phyloP scores from a whole-genome alignment of 2,329 filamentous ascomycete species.

The Fusarium oligoseptatum region DNA sequence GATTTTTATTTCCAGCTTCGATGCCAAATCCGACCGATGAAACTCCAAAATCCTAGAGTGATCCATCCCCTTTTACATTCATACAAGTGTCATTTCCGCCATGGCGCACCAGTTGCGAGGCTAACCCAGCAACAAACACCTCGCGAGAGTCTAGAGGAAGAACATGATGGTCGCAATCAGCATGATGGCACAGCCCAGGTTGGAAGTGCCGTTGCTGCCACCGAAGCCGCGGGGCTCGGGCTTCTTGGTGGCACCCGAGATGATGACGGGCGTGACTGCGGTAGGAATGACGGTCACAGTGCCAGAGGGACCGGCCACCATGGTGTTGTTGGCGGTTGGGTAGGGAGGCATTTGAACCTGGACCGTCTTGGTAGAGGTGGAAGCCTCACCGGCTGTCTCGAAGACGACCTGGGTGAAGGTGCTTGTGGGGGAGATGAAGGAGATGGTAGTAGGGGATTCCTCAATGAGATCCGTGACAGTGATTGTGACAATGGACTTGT shows the following conservation, averaged over 20 bases:
- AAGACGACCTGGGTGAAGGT: conserved; percentile 52
- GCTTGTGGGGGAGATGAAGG: conserved; percentile 36
- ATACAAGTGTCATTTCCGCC: conserved; percentile 12
- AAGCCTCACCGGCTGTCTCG: conserved; percentile 46
- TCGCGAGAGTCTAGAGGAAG: conserved; percentile 46
- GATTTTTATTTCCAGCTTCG: conserved; percentile 42
- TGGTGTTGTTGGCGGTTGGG: conserved; percentile 49
- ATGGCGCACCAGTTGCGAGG: neutral
- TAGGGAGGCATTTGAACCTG: conserved; percentile 46
- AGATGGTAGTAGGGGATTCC: conserved; percentile 36
- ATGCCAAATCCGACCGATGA: conserved; percentile 38
- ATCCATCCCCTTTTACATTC: conserved; percentile 11
- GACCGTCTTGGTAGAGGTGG: conserved; percentile 51
- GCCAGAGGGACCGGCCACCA: conserved; percentile 39
- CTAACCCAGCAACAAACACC: neutral
- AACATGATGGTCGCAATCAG: conserved; percentile 52
- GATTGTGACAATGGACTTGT: conserved; percentile 40
- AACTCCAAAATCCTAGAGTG: conserved; percentile 33
- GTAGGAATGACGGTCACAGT: conserved; percentile 41
- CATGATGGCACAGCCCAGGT: conserved; percentile 54
- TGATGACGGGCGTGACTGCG: conserved; percentile 45
- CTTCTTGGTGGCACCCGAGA: conserved; percentile 52
- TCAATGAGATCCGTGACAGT: conserved; percentile 39
- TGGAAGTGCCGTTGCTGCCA: conserved; percentile 47
- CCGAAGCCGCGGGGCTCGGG: conserved; percentile 49